Base-by-base conservation (phyloP, 331 rosid species). In the Acacia pycnantha region DNA sequence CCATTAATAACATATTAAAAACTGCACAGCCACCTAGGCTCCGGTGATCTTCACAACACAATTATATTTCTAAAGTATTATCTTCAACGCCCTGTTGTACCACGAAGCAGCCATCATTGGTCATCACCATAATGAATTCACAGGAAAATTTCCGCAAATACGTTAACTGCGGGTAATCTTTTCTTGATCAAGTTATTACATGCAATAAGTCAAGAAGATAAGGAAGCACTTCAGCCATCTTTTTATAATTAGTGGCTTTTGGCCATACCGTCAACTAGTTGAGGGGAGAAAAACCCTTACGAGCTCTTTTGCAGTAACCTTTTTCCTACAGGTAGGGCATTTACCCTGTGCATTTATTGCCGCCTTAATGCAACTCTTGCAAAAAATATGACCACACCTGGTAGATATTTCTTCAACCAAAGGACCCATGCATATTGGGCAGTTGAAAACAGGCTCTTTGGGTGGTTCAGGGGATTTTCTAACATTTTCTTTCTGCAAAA, bases 361-460 rank as follows among this genome's bases (percentile, higher is more conserved):
- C 70, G 84, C 40, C 74, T 69, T 85, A 33, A 95, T 91, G 85
- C 98, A 93, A 0, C 12, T 2, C 87, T 89, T 93, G 61, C 98
- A 92, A 86, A 95, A 93, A 53, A 95, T 93, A 85, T 95, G 99
- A 69, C 98, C 99, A 70, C 99, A 95, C 84, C 80, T 95, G 14
- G 98, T 95, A 0, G 98, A 85, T 84, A 86, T 87, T 78, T 91
- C 97, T 76, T 95, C 98, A 4, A 11, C 82, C 62, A 90, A 50
- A 10, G 89, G 87, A 1, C 77, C 80, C 94, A 90, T 88, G 61
- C 97, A 95, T 82, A 95, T 90, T 76, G 99, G 97, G 40, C 99
- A 95, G 70, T 22, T 86, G 51, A 92, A 86, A 4, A 75, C 83
- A 41, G 91, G 90, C 82, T 86, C 91, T 82, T 89, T 89, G 3